These are phyloP conservation scores for Penicillium crustosum DNA, from an alignment of 2,329 filamentous ascomycete species.

Conservation along the genomic window DNA sequence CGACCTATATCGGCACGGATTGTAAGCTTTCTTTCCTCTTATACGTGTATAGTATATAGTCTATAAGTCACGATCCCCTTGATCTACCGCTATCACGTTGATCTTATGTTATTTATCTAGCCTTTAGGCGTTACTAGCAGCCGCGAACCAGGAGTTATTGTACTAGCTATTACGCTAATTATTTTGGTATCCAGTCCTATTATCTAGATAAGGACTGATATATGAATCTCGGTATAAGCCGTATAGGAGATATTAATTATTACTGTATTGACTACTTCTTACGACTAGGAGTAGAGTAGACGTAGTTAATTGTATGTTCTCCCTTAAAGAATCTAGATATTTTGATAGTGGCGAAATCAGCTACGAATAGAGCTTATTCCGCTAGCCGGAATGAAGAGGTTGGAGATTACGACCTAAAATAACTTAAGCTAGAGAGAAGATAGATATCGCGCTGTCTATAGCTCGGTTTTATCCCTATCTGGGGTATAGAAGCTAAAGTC, in stretches of 20 bases:
- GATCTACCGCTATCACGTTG: not conserved
- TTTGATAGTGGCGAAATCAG: not conserved
- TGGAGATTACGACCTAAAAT: not conserved
- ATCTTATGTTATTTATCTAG: not conserved
- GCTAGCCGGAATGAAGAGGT: not conserved
- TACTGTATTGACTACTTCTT: not conserved
- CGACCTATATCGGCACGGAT: not conserved
- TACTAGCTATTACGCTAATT: not conserved
- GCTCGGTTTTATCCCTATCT: not conserved
- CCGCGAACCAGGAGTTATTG: not conserved
- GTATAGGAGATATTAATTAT: not conserved
- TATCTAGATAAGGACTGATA: not conserved
- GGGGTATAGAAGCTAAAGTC: not conserved
- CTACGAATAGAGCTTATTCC: not conserved
- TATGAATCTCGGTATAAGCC: not conserved
- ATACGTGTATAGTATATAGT: not conserved
- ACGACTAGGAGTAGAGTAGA: not conserved
- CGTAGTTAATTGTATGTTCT: not conserved
- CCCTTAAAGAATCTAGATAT: not conserved
- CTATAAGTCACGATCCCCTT: not conserved
- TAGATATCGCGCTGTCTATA: not conserved
- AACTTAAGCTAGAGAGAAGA: not conserved
- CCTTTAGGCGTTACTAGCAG: not conserved
- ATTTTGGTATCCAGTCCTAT: not conserved
- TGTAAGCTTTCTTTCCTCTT: not conserved